A percentile compares a stretch with the other conserved stretches of the same genome.
Conservation (phyloP, 2,329 filamentous ascomycete species). For the Cercospora nicotianae region DNA sequence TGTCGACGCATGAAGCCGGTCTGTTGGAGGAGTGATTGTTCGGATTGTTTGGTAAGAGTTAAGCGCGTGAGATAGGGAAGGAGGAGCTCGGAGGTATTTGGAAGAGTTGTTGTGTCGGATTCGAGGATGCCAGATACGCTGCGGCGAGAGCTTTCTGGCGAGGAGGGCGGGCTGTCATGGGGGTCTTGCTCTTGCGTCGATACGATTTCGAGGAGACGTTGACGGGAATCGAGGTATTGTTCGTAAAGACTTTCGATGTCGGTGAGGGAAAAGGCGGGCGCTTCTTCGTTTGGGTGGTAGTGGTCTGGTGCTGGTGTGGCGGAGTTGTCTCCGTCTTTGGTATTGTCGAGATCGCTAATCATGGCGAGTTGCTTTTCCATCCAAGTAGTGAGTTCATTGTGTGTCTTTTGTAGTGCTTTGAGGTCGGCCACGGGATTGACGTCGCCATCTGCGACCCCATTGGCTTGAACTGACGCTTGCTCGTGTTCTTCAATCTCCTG, state of each 20-base stretch:
- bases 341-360: slow-evolving; percentile 32
- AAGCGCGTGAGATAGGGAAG: slow-evolving; percentile 33
- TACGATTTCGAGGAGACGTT: slow-evolving; percentile 29
- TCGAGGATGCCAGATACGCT: slow-evolving; percentile 7
- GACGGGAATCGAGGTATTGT: slow-evolving; percentile 31
- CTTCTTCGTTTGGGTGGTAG: background rate
- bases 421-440: slow-evolving; percentile 26
- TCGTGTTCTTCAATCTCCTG: slow-evolving; percentile 27
- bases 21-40: slow-evolving; percentile 33
- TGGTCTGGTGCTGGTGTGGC: slow-evolving; percentile 4
- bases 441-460: slow-evolving; percentile 2
- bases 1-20: slow-evolving; percentile 32
- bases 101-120: slow-evolving; percentile 6
- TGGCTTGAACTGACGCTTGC: slow-evolving; percentile 1
- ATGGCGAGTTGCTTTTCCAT: slow-evolving; percentile 37
- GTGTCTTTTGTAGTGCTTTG: slow-evolving; percentile 33
- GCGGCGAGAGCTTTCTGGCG: slow-evolving; percentile 12
- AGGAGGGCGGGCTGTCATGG: slow-evolving; percentile 13
- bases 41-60: slow-evolving; percentile 24
- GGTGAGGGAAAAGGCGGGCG: slow-evolving; percentile 8
- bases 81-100: slow-evolving; percentile 24
- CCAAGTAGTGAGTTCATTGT: slow-evolving; percentile 37
- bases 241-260: slow-evolving; percentile 34
- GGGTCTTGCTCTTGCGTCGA: slow-evolving; percentile 15
- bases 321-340: slow-evolving; percentile 14